These are phyloP conservation scores for Lentinula sp. DNA, from an alignment of 768 basidiomycete genomes.

Conservation along the genomic window DNA sequence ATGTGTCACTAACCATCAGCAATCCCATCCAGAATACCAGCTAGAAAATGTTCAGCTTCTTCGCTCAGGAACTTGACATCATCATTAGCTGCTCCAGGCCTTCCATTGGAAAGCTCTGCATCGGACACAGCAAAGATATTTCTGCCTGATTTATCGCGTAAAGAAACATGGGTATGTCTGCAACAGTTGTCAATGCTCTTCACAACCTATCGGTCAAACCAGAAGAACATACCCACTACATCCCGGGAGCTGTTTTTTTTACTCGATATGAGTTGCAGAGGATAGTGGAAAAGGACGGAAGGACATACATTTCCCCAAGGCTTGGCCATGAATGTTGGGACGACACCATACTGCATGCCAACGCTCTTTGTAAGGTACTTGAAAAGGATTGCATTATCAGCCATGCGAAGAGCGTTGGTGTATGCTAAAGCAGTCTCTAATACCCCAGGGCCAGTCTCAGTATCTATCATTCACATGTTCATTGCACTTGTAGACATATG, in stretches of 20 bases:
- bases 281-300: not conserved
- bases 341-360: slow-evolving; percentile 81
- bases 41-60: slow-evolving; percentile 89
- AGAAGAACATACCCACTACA: slow-evolving; percentile 73
- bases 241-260: slow-evolving; percentile 68
- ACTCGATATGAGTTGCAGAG: not conserved
- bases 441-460: slow-evolving; percentile 89
- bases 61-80: slow-evolving; percentile 84
- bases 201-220: not conserved
- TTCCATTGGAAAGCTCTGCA: slow-evolving; percentile 52
- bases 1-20: slow-evolving; percentile 61
- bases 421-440: slow-evolving; percentile 86
- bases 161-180: slow-evolving; percentile 89
- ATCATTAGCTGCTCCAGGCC: slow-evolving; percentile 64
- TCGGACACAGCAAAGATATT: slow-evolving; percentile 78
- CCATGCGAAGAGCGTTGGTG: slow-evolving; percentile 72
- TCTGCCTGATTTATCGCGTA: slow-evolving; percentile 58
- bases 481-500: not conserved
- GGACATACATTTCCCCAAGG: slow-evolving; percentile 83
- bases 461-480: slow-evolving; percentile 42
- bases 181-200: not conserved
- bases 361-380: slow-evolving; percentile 90
- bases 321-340: slow-evolving; percentile 98
- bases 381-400: slow-evolving; percentile 89
- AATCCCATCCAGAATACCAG: slow-evolving; percentile 84